Conservation (phyloP, 495 filamentous ascomycete species). For the Annulohypoxylon stygium region DNA sequence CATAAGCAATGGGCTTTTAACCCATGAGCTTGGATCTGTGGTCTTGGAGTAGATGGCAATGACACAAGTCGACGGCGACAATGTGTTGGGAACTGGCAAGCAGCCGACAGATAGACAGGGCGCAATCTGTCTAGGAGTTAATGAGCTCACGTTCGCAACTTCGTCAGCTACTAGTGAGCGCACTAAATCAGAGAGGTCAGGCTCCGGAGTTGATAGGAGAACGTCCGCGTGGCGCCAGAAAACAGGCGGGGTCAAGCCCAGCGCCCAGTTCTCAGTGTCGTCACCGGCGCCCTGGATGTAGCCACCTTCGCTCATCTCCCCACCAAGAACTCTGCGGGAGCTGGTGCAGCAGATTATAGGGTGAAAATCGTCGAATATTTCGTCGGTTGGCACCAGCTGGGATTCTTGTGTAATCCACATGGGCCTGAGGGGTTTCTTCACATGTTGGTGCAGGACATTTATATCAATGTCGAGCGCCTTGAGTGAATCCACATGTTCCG, state of each 20-base stretch:
- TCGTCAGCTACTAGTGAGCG: slow-evolving; percentile 60
- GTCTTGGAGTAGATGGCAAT: slow-evolving; percentile 53
- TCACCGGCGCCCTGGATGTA: slow-evolving; percentile 97
- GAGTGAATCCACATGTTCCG: slow-evolving; percentile 74
- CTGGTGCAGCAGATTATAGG: slow-evolving; percentile 85
- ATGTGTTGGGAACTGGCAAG: slow-evolving; percentile 36
- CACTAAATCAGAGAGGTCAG: slow-evolving; percentile 75
- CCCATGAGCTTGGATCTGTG: slow-evolving; percentile 52
- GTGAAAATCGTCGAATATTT: slow-evolving; percentile 67
- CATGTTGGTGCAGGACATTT: slow-evolving; percentile 47
- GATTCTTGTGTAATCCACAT: slow-evolving; percentile 70
- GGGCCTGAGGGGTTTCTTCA: slow-evolving; percentile 72
- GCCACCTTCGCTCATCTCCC: slow-evolving; percentile 74
- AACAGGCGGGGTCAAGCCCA: slow-evolving; percentile 76
- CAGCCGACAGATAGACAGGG: slow-evolving; percentile 51
- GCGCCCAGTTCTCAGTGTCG: slow-evolving; percentile 91
- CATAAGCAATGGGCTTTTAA: slow-evolving; percentile 58
- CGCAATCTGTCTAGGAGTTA: slow-evolving; percentile 55
- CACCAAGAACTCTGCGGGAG: slow-evolving; percentile 74
- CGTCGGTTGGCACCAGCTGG: slow-evolving; percentile 54
- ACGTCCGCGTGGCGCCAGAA: slow-evolving; percentile 78
- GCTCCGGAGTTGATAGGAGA: slow-evolving; percentile 71
- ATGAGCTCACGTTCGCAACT: slow-evolving; percentile 20
- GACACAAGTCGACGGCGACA: slow-evolving; percentile 37
- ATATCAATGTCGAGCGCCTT: slow-evolving; percentile 56